Evolutionary conservation across 805 yeast species (phyloP).

Genomic region (Vanderwaltozyma yarrowii): DNA sequence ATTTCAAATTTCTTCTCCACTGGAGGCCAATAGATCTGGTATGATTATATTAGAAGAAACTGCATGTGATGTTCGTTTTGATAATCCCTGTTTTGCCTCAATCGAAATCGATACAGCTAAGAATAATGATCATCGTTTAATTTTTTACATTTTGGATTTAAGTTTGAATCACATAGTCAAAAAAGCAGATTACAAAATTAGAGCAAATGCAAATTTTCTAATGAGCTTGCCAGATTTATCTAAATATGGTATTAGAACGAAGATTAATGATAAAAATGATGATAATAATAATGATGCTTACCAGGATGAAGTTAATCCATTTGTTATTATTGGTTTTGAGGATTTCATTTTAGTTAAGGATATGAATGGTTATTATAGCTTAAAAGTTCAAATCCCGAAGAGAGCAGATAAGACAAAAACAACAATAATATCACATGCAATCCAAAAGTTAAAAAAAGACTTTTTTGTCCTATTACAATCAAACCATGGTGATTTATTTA

Average conservation of each 20-base stretch:
- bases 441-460: constrained; percentile 50
- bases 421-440: constrained; percentile 44
- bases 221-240: constrained; percentile 51
- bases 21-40: constrained; percentile 50
- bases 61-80: constrained; percentile 66
- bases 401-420: constrained; percentile 25
- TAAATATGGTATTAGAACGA: constrained; percentile 14
- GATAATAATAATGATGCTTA: constrained; percentile 34
- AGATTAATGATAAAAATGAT: constrained; percentile 1
- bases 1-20: constrained; percentile 55
- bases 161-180: constrained; percentile 72
- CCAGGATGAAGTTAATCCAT: constrained; percentile 43
- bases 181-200: constrained; percentile 32
- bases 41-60: constrained; percentile 42
- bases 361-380: constrained; percentile 28
- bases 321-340: constrained; percentile 46
- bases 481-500: constrained; percentile 64
- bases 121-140: constrained; percentile 32
- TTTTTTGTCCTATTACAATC: constrained; percentile 67
- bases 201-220: constrained; percentile 37
- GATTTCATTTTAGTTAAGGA: constrained; percentile 43
- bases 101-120: constrained; percentile 52
- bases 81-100: constrained; percentile 77
- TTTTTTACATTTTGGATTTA: constrained; percentile 73
- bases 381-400: constrained; percentile 46